These are phyloP conservation scores for Fusarium sp. DNA, from an alignment of 2,329 filamentous ascomycete species.

Conservation along the genomic window DNA sequence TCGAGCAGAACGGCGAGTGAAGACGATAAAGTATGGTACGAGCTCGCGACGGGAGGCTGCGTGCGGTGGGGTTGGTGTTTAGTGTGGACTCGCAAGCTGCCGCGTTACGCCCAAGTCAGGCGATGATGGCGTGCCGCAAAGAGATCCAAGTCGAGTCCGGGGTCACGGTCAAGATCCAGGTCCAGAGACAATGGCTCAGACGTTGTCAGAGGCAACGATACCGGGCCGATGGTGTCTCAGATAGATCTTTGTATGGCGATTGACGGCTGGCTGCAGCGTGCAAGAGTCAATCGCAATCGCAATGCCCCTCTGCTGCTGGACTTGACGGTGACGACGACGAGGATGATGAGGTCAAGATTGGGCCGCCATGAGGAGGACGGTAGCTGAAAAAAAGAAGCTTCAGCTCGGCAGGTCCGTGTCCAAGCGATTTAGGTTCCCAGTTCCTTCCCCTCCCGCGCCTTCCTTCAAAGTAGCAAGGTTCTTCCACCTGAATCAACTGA, in stretches of 20 bases:
- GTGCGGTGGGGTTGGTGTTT: slow-evolving; percentile 7
- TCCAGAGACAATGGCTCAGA: slow-evolving; percentile 13
- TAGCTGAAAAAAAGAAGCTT: slow-evolving; percentile 4
- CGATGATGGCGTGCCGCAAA: slow-evolving; percentile 28
- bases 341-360: slow-evolving; percentile 2
- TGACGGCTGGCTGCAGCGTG: slow-evolving; percentile 35
- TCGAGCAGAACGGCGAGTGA: background rate
- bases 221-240: slow-evolving; percentile 30
- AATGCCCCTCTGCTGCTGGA: slow-evolving; percentile 1
- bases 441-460: slow-evolving; percentile 18
- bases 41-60: background rate
- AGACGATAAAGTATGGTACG: background rate
- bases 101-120: slow-evolving; percentile 4
- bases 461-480: slow-evolving; percentile 23
- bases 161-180: slow-evolving; percentile 5
- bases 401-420: slow-evolving; percentile 1
- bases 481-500: slow-evolving; percentile 20
- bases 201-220: background rate
- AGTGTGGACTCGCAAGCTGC: slow-evolving; percentile 15
- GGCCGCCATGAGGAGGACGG: background rate
- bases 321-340: background rate
- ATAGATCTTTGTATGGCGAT: slow-evolving; percentile 29
- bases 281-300: slow-evolving; percentile 12
- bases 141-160: slow-evolving; percentile 14
- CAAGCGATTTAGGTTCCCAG: slow-evolving; percentile 17